Evolutionary conservation across 192 early-diverging fungal species (phyloP).

Genomic region (Podochytrium sp.): DNA sequence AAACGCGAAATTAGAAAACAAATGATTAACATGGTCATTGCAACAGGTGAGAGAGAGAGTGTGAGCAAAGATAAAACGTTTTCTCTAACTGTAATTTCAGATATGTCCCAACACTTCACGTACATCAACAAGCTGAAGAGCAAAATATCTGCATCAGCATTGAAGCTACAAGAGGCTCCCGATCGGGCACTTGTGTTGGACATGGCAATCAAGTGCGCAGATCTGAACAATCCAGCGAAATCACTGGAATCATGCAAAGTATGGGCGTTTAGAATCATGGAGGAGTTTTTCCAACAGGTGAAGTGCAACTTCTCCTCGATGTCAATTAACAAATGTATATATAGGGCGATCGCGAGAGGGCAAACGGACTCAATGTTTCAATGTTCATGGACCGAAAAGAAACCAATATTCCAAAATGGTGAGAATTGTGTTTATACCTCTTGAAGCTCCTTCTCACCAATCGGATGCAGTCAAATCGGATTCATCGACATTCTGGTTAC

Average conservation of each 20-base stretch:
- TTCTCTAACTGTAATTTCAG: constrained; percentile 2
- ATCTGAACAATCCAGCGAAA: constrained; percentile 62
- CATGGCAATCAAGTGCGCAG: constrained; percentile 64
- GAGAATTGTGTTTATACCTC: constrained; percentile 2
- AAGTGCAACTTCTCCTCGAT: background rate
- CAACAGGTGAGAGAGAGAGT: constrained; percentile 45
- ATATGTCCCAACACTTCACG: constrained; percentile 62
- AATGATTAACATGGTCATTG: constrained; percentile 61
- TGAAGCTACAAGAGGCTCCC: constrained; percentile 50
- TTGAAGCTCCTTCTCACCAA: background rate
- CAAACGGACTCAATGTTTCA: constrained; percentile 57
- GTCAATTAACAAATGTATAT: background rate
- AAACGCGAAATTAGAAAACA: constrained; percentile 50
- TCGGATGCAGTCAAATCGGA: constrained; percentile 57
- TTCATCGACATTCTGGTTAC: constrained; percentile 63
- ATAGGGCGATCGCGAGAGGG: constrained; percentile 56
- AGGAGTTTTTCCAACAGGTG: constrained; percentile 63
- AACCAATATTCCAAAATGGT: constrained; percentile 65
- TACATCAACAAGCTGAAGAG: constrained; percentile 66
- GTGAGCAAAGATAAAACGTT: too few species aligned
- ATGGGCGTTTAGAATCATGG: constrained; percentile 60
- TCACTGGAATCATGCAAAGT: constrained; percentile 40
- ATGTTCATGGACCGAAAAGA: constrained; percentile 66
- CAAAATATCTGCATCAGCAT: constrained; percentile 50
- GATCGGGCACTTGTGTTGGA: constrained; percentile 55